Conservation (phyloP, 129 eudicot genomes). For the Pittosporum tobira region DNA sequence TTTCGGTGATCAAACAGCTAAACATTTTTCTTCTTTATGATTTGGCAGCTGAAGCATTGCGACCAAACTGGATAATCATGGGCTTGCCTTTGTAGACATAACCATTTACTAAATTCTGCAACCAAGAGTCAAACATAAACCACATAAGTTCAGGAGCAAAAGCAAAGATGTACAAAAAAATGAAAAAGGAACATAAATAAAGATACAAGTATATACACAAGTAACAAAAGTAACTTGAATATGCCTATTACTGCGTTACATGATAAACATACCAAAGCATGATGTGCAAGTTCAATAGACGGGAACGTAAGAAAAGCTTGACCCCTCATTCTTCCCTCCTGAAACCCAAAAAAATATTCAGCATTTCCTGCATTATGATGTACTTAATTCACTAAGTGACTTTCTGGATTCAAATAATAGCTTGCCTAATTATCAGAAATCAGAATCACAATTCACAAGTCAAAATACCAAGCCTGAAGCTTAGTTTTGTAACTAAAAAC, state of each 20-base stretch:
- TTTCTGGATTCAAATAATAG: neutral
- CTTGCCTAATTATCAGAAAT: neutral
- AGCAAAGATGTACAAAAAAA: neutral
- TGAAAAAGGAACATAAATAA: too few species aligned
- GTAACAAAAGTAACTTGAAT: neutral
- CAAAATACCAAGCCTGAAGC: neutral
- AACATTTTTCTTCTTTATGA: neutral
- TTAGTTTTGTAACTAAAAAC: neutral
- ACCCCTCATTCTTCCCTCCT: constrained; percentile 99
- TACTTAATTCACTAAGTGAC: neutral
- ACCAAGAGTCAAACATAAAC: neutral
- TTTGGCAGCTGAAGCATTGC: constrained; percentile 56
- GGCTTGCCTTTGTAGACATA: constrained; percentile 86
- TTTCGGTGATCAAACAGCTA: too few species aligned
- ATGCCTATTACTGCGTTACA: neutral
- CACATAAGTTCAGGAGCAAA: too few species aligned
- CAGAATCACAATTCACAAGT: neutral
- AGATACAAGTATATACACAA: too few species aligned
- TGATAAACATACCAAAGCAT: constrained; percentile 49
- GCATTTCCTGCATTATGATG: neutral
- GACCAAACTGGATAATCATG: constrained; percentile 83
- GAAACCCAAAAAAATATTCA: constrained; percentile 11
- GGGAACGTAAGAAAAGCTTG: constrained; percentile 94
- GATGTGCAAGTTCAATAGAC: constrained; percentile 63
- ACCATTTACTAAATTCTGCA: constrained; percentile 74